Base-by-base conservation (phyloP, 768 basidiomycete species). In the Leccinum rimulosum region DNA sequence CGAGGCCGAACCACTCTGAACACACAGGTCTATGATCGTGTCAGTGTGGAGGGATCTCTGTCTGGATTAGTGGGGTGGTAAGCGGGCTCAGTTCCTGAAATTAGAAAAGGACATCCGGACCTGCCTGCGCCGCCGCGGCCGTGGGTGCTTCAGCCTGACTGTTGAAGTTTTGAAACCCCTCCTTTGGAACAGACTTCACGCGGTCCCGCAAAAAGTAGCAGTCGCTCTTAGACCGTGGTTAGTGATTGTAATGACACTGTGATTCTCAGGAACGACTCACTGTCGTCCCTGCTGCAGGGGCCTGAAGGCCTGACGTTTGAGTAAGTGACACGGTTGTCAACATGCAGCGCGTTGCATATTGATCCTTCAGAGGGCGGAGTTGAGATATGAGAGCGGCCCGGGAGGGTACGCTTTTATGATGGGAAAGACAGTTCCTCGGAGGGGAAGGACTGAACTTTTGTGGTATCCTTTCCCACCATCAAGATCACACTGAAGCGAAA, bases 181-280 rank as follows among this genome's bases (percentile, higher is more conserved):
- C 51, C 40, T 55, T 56, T 56, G 59, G 57, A 57, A 56, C 43
- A 11, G 28, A 47, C 55, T 58, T 60, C 58, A 61, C 48, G 65
- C 62, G 67, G 68, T 58, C 10, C 59, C 64, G 60, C 61, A 38
- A 50, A 52, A 31, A 52, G 52, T 30, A 55, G 36, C 33, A 36
- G 50, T 48, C 22, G 36, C 59, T 27, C 27, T 54, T 33, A 28
- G 53, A 30, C 50, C 27, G 50, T 30, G 36, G 33, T 59, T 31
- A 25, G 51, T 43, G 9, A 48, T 35, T 43, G n/a, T 9, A 43
- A 43, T 43, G 40, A 43, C n/a, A 43, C 40, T n/a, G 40, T n/a
- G 63, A 63, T 66, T 66, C 64, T 61, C 67, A 61, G 67, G 56
- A 61, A 64, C 54, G 35, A 47, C 61, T 45, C 15, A 63, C 63